Percentiles rank a stretch among this genome's conserved stretches.
Evolutionary conservation across 2,329 filamentous ascomycete genomes (phyloP).

Genomic region (Neopestalotiopsis sp.): DNA sequence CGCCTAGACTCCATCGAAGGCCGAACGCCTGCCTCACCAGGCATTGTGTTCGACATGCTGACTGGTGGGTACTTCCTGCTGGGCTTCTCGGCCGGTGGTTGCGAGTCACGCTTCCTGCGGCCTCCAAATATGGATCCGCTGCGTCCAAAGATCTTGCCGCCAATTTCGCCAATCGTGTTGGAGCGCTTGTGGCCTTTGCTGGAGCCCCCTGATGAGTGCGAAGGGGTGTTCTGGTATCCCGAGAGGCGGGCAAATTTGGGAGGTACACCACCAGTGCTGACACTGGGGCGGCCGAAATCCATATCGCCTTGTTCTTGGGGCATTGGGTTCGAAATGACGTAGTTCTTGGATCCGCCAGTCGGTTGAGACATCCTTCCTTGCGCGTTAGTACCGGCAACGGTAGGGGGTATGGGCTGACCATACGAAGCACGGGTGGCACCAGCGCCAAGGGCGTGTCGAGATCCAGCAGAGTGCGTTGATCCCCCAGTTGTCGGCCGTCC

Average conservation of each 20-base stretch:
- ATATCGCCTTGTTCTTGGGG: conserved; percentile 57
- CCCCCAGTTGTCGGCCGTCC: conserved; percentile 78
- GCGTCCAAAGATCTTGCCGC: conserved; percentile 84
- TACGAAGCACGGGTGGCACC: conserved; percentile 70
- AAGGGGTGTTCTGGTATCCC: conserved; percentile 56
- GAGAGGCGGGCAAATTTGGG: conserved; percentile 63
- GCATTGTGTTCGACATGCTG: conserved; percentile 80
- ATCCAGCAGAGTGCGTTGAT: conserved; percentile 71
- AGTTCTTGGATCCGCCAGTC: conserved; percentile 64
- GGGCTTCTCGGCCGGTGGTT: conserved; percentile 56
- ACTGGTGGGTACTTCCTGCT: conserved; percentile 83
- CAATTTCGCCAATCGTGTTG: conserved; percentile 79
- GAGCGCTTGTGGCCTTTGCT: conserved; percentile 69
- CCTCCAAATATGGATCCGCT: conserved; percentile 82
- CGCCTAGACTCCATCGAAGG: conserved; percentile 76
- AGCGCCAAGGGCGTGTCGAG: conserved; percentile 61
- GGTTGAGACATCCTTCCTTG: conserved; percentile 91
- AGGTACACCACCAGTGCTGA: conserved; percentile 51
- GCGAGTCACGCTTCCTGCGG: conserved; percentile 38
- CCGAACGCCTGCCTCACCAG: conserved; percentile 56
- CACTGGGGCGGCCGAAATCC: conserved; percentile 63
- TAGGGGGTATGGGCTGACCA: conserved; percentile 84
- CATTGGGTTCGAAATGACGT: conserved; percentile 73
- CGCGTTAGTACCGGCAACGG: conserved; percentile 85
- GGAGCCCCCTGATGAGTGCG: conserved; percentile 40